Evolutionary conservation across 2,329 filamentous ascomycete genomes (phyloP), one percentile per base, ranked within the genome.

Genomic region (Diaporthe sp.): DNA sequence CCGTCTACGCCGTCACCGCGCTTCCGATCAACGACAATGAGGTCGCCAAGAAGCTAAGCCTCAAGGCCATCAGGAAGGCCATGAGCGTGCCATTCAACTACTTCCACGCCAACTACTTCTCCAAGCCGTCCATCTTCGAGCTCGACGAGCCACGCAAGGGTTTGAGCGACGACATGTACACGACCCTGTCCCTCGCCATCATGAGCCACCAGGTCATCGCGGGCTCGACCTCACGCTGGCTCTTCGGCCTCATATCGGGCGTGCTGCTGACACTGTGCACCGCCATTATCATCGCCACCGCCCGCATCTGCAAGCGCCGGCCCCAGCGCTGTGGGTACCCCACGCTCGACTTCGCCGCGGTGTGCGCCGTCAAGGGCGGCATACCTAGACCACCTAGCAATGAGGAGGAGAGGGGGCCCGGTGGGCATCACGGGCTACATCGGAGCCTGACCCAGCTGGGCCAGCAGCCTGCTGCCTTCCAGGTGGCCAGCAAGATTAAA

Each of bases 21-120:
- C 72, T 74, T 42, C 72, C 72, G 28, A 49, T 74, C 42, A 70
- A 74, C 44, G 72, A 74, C 55, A 74, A 74, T 34, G 61, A 74
- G 65, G 57, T 70, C 3, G 72, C 72, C 62, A 70, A 59, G 62
- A 61, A 42, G 39, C 55, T 74, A 10, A 59, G 39, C 42, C 62
- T 70, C 15, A 28, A 34, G 28, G 72, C 72, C 28, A 53, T 74
- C 37, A 65, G 72, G 9, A 74, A 74, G 55, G 72, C 72, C 28
- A 74, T 74, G 72, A 46, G 39, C 39, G 72, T 70, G 22, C 72
- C 72, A 28, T 61, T 74, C 44, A 74, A 70, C 62, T 74, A 70
- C 42, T 74, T 74, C 62, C 72, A 74, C 62, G 72, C 55, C 12
- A 74, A 74, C 55, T 74, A 59, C 53, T 74, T 74, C 53, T 42